Base-by-base conservation (phyloP, 176 grass and related monocot genomes). In the Aegilops sharonensis region DNA sequence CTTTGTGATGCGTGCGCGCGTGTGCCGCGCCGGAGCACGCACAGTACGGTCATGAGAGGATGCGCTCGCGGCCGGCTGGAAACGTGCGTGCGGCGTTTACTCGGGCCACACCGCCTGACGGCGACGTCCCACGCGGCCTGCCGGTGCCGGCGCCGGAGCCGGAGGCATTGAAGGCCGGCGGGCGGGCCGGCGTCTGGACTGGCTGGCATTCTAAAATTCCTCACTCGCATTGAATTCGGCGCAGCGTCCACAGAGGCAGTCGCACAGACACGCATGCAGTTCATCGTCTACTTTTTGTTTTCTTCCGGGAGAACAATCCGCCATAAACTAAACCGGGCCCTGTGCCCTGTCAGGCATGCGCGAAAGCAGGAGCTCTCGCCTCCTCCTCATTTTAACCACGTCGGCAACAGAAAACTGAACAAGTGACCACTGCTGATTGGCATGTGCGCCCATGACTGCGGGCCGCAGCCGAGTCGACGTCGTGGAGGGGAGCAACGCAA, bases 91-190 rank as follows among this genome's bases (percentile, higher is more conserved):
- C 32, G 31, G 30, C 3, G 10, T 3, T 27, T 3, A 45, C 70
- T n/a, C 0, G 77, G 77, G 37, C 2, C 17, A 0, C 64, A 9
- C 64, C 36, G n/a, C 75, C 68, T 87, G 79, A 87, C 29, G 43
- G 85, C 80, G 85, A 87, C 90, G 70, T 75, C 31, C 65, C 82
- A 17, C 25, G 3, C 66, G 27, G 20, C 1, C n/a, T 2, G 48
- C 18, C 40, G 30, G 64, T 1, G 48, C 18, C 40, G 30, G 64
- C 12, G 79, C 8, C 32, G 35, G 60, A 36, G 79, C 66, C 67
- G 68, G 68, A 11, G 73, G 11, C 57, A 69, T 47, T 59, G 2
- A 88, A 69, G 47, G 68, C 7, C 2, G 31, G 68, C 60, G 23
- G 86, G 79, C 36, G 80, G 48, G 60, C 3, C 52, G 15, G 50